Conservation (phyloP, 2,329 filamentous ascomycete species). For the Colletotrichum godetiae region DNA sequence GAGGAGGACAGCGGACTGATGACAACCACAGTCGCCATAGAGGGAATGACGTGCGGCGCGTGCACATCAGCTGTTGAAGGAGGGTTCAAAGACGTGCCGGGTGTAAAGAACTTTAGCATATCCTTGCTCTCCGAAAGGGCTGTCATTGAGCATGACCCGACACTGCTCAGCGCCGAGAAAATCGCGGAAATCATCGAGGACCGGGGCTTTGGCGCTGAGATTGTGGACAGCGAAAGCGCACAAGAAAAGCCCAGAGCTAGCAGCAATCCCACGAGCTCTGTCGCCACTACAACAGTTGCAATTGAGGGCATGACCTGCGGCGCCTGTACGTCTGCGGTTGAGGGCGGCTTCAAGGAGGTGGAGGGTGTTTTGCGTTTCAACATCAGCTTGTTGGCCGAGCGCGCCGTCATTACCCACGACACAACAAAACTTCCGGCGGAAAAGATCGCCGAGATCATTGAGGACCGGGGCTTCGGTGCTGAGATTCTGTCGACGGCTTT, state of each 20-base stretch:
- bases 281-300: slow-evolving; percentile 83
- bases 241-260: slow-evolving; percentile 45
- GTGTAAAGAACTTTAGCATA: slow-evolving; percentile 82
- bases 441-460: slow-evolving; percentile 84
- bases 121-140: slow-evolving; percentile 86
- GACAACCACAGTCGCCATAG: slow-evolving; percentile 81
- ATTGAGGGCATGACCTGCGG: slow-evolving; percentile 99
- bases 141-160: slow-evolving; percentile 83
- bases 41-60: slow-evolving; percentile 92
- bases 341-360: slow-evolving; percentile 81
- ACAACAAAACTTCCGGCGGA: slow-evolving; percentile 75
- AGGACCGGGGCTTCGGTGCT: slow-evolving; percentile 91
- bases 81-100: slow-evolving; percentile 79
- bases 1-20: slow-evolving; percentile 56
- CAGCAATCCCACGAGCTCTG: slow-evolving; percentile 49
- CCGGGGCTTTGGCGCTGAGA: slow-evolving; percentile 82
- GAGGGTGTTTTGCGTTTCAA: slow-evolving; percentile 90
- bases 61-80: slow-evolving; percentile 89
- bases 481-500: slow-evolving; percentile 81
- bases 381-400: slow-evolving; percentile 92
- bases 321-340: slow-evolving; percentile 92
- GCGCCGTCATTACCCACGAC: slow-evolving; percentile 89
- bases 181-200: slow-evolving; percentile 73
- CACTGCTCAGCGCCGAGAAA: slow-evolving; percentile 61
- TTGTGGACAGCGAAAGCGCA: slow-evolving; percentile 68